Evolutionary conservation across 139 green algal species (phyloP).

Genomic region (Picochlorum sp.): DNA sequence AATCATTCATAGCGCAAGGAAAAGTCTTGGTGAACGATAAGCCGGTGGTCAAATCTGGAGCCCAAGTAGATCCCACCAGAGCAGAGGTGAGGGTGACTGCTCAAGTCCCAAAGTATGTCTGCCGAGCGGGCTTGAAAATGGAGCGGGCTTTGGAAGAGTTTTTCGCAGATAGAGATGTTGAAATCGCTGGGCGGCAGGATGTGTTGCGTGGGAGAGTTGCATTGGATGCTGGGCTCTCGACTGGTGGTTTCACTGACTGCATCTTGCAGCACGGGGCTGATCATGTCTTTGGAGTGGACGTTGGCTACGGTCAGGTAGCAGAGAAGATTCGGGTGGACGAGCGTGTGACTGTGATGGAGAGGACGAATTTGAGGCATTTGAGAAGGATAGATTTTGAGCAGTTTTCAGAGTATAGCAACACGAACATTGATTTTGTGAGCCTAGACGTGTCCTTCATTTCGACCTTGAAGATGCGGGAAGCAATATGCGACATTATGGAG

Average conservation of each 20-base stretch:
- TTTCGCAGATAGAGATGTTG: not conserved
- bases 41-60: conserved; percentile 67
- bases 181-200: too few relatives aligned
- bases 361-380: conserved; percentile 86
- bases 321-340: conserved; percentile 72
- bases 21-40: conserved; percentile 70
- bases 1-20: conserved; percentile 86
- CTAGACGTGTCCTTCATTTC: conserved; percentile 97
- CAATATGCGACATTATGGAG: conserved; percentile 43
- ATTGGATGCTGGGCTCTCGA: conserved; percentile 90
- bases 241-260: conserved; percentile 95
- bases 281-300: conserved; percentile 87
- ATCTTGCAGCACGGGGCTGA: conserved; percentile 79
- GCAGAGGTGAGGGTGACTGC: conserved; percentile 59
- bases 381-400: conserved; percentile 42
- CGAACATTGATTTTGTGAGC: conserved; percentile 64
- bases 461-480: conserved; percentile 68
- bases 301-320: conserved; percentile 89
- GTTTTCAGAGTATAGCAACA: not conserved
- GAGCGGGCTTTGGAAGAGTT: conserved; percentile 83
- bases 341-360: conserved; percentile 80
- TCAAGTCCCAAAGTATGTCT: conserved; percentile 78
- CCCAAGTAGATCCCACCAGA: conserved; percentile 31
- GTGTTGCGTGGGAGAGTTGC: conserved; percentile 35
- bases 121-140: conserved; percentile 80